phyloP scores from a whole-genome alignment of 2,329 filamentous ascomycete species.

The Aspergillus novofumigatus region DNA sequence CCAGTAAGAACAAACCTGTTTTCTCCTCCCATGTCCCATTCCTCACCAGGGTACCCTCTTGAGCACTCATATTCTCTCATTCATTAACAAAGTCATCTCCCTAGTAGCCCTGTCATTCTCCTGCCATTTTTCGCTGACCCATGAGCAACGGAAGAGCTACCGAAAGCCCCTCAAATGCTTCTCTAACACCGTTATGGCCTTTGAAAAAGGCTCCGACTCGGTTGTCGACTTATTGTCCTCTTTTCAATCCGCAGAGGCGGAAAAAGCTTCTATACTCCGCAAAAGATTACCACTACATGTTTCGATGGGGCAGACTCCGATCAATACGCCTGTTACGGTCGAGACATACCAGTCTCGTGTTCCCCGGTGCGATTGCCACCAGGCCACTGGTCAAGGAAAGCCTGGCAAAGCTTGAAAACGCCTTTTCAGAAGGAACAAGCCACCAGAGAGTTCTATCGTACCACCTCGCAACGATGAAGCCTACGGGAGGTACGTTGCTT shows the following conservation, averaged over 20 bases:
- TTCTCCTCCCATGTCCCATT: not conserved
- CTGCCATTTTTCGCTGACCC: not conserved
- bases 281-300: too few relatives aligned
- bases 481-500: not conserved
- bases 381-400: not conserved
- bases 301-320: not conserved
- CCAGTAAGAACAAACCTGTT: not conserved
- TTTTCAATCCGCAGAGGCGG: too few relatives aligned
- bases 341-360: not conserved
- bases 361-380: not conserved
- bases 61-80: not conserved
- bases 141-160: not conserved
- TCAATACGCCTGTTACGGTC: not conserved
- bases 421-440: not conserved
- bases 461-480: not conserved
- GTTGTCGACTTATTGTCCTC: not conserved
- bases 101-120: not conserved
- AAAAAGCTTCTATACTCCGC: too few relatives aligned
- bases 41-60: not conserved
- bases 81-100: not conserved
- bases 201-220: not conserved
- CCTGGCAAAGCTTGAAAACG: not conserved
- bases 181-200: not conserved
- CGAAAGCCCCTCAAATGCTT: not conserved
- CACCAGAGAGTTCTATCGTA: not conserved